phyloP scores from a whole-genome alignment of 331 rosid species.

The Acacia concinna region DNA sequence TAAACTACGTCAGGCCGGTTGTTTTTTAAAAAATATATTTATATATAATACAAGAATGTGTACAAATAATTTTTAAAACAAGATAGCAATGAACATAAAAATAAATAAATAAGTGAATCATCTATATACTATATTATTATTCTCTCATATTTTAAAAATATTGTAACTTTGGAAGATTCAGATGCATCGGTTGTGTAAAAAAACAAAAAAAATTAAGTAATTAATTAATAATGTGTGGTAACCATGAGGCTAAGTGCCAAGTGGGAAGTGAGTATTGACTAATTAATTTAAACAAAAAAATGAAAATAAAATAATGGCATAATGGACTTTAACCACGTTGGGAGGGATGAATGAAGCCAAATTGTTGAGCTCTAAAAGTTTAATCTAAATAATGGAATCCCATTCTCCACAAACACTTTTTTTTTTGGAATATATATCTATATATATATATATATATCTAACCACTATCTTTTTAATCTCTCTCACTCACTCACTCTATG shows the following conservation, averaged over 20 bases:
- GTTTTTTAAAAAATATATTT: neutral
- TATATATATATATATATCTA: neutral
- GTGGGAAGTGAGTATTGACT: conserved; percentile 1
- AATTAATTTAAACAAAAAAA: neutral
- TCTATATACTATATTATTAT: neutral
- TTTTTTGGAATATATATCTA: conserved; percentile 18
- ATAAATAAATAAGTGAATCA: neutral
- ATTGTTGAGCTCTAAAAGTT: conserved; percentile 15
- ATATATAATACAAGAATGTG: neutral
- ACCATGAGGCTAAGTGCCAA: neutral
- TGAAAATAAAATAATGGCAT: neutral
- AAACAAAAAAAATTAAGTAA: neutral
- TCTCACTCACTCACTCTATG: too few relatives aligned
- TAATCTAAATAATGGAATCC: conserved; percentile 44
- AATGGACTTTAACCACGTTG: conserved; percentile 22
- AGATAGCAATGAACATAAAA: neutral
- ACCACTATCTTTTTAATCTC: neutral
- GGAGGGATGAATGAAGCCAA: conserved; percentile 37
- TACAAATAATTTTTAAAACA: neutral
- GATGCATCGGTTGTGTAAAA: neutral
- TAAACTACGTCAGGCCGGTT: neutral
- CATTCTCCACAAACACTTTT: conserved; percentile 49
- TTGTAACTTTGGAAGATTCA: neutral
- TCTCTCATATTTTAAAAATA: neutral
- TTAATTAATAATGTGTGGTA: neutral